A percentile compares a stretch with the other conserved stretches of the same genome.
phyloP scores from a whole-genome alignment of 2,329 filamentous ascomycete genomes.

The Lasiodiplodia gonubiensis region DNA sequence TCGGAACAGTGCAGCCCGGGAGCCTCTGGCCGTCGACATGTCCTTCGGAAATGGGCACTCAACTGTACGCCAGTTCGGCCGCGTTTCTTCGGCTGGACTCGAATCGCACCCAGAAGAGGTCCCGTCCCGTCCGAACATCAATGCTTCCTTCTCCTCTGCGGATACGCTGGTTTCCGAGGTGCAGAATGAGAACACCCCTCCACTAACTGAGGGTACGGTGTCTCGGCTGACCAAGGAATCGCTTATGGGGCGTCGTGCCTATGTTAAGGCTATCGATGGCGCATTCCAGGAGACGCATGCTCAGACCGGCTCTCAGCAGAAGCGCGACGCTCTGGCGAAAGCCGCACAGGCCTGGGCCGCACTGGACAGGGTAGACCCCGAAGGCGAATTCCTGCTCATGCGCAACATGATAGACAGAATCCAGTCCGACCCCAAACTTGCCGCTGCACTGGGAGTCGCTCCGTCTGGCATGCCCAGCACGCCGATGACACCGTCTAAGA shows the following conservation, averaged over 20 bases:
- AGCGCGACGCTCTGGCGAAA: conserved; percentile 81
- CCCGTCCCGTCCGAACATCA: conserved; percentile 5
- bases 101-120: conserved; percentile 21
- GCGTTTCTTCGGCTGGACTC: conserved; percentile 71
- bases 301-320: conserved; percentile 72
- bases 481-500: conserved; percentile 3
- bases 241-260: conserved; percentile 78
- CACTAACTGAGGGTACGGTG: conserved; percentile 56
- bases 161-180: conserved; percentile 17
- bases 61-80: conserved; percentile 87
- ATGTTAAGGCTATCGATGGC: conserved; percentile 80
- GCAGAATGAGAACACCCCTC: conserved; percentile 66
- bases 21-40: conserved; percentile 85
- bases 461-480: conserved; percentile 33
- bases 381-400: conserved; percentile 86
- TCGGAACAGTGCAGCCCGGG: conserved; percentile 60
- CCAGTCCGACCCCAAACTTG: conserved; percentile 70
- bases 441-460: conserved; percentile 50
- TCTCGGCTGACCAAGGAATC: conserved; percentile 71
- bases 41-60: conserved; percentile 93
- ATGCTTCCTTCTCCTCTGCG: conserved; percentile 22
- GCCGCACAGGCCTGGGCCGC: conserved; percentile 85
- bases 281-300: conserved; percentile 84
- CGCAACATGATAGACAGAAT: conserved; percentile 77
- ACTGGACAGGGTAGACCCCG: conserved; percentile 85